These are phyloP conservation scores for Metschnikowia reukaufii DNA, from an alignment of 805 yeast genomes.

Conservation along the genomic window DNA sequence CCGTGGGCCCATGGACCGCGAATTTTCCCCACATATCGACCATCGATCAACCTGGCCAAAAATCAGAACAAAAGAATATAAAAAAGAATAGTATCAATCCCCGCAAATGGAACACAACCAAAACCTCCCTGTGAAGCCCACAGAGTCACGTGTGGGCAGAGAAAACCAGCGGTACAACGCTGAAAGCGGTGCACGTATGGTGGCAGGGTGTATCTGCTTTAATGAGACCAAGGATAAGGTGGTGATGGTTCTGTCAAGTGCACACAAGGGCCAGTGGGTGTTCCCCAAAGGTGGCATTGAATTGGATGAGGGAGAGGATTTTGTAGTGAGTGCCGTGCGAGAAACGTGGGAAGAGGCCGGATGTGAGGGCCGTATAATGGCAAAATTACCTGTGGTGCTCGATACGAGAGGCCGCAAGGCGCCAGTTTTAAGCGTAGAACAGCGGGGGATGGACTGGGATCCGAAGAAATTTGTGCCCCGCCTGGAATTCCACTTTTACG, in stretches of 20 bases:
- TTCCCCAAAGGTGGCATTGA: slow-evolving; percentile 97
- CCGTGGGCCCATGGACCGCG: background rate
- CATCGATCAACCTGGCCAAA: background rate
- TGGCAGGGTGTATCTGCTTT: slow-evolving; percentile 88
- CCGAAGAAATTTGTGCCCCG: slow-evolving; percentile 55
- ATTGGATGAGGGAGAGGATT: slow-evolving; percentile 63
- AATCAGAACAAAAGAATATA: background rate
- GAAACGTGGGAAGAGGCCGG: slow-evolving; percentile 99
- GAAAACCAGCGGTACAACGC: slow-evolving; percentile 58
- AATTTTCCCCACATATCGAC: background rate
- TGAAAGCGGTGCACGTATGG: slow-evolving; percentile 74
- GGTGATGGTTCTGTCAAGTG: slow-evolving; percentile 75
- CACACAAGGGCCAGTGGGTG: slow-evolving; percentile 73
- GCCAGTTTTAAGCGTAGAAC: slow-evolving; percentile 32
- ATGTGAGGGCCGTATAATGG: slow-evolving; percentile 61
- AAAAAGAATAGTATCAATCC: background rate
- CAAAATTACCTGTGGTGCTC: slow-evolving; percentile 61
- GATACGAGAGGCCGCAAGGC: slow-evolving; percentile 50
- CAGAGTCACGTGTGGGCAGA: slow-evolving; percentile 51
- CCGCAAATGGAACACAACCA: slow-evolving; percentile 10
- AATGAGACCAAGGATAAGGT: slow-evolving; percentile 58
- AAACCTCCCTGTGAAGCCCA: slow-evolving; percentile 14
- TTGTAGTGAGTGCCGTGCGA: slow-evolving; percentile 60
- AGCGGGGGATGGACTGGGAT: slow-evolving; percentile 33
- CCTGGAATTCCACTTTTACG: slow-evolving; percentile 87